Evolutionary conservation across 768 basidiomycete species (phyloP), one percentile per base, ranked within the genome.

Genomic region (Amanita rimosa): DNA sequence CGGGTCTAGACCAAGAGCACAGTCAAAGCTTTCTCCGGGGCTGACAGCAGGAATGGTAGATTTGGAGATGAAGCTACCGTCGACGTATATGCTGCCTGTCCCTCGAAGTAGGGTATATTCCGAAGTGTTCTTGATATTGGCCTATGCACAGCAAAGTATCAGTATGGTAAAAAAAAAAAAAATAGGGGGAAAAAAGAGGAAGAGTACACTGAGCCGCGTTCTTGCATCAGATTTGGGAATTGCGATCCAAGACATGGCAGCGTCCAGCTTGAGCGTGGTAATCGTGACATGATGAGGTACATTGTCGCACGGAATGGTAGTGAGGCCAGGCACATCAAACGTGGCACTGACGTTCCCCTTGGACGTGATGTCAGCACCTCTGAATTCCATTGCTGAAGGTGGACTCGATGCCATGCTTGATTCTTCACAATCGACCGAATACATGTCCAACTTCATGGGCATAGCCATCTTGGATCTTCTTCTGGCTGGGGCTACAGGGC

Each of bases 21-120:
- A 70, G 22, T 65, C 61, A 49, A 73, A 73, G 37, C 53, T 64
- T 51, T 70, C 71, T 33, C 64, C 57, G 0, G 71, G 68, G 29
- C 64, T 64, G 8, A 67, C 67, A 0, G 52, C 44, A 2, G 65
- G 63, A 6, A 73, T 50, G n/a, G 44, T 43, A 1, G 67, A 64
- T 7, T 61, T 57, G 16, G 68, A 63, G 6, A 67, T 69, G 55
- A 70, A 71, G 50, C 64, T 67, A 6, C 70, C 68, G 46, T 72
- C 67, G 2, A 72, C 66, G 48, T 68, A 70, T 24, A 71, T 59
- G 44, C 61, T 69, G 0, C 65, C 66, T 1, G 46, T 53, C 0
- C 71, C 71, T 2, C 49, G 52, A 11, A 71, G 54, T 6, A 72
- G 55, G 1, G 67, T 62, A 42, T 65, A 70, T 33, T 70, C 64